A percentile compares a stretch with the other conserved stretches of the same genome.
Conservation (phyloP, 2,329 filamentous ascomycete species). For the Penicillium olsonii region DNA sequence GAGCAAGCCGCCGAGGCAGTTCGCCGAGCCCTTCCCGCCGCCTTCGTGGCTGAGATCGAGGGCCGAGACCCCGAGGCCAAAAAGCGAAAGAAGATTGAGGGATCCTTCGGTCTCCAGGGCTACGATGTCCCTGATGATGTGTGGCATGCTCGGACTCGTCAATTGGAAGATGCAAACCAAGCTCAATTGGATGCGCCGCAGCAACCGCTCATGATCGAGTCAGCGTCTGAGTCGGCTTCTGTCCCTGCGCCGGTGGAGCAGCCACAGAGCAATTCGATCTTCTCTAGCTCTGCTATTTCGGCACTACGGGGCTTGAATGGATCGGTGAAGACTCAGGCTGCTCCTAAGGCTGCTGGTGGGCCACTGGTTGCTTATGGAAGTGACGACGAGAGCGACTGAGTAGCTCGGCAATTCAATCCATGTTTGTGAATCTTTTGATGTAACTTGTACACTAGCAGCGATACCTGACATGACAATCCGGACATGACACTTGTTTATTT, state of each 20-base stretch:
- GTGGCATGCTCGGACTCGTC: slow-evolving; percentile 81
- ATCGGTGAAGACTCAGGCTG: slow-evolving; percentile 47
- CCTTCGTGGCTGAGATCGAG: slow-evolving; percentile 91
- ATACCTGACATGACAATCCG: slow-evolving; percentile 26
- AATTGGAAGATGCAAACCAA: slow-evolving; percentile 63
- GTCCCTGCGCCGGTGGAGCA: slow-evolving; percentile 31
- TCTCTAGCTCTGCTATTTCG: slow-evolving; percentile 79
- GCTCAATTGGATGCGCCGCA: slow-evolving; percentile 58
- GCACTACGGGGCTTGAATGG: slow-evolving; percentile 64
- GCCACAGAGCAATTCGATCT: slow-evolving; percentile 61
- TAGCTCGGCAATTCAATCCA: slow-evolving; percentile 4
- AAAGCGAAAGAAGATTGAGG: slow-evolving; percentile 87
- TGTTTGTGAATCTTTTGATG: slow-evolving; percentile 12
- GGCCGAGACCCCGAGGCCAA: slow-evolving; percentile 82
- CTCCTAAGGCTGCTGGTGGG: slow-evolving; percentile 52
- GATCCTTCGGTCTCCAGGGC: slow-evolving; percentile 81
- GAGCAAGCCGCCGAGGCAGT: slow-evolving; percentile 97
- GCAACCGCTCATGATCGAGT: slow-evolving; percentile 50
- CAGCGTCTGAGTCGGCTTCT: slow-evolving; percentile 32
- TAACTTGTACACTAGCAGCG: slow-evolving; percentile 37
- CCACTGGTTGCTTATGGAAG: slow-evolving; percentile 88
- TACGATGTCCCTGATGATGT: slow-evolving; percentile 94
- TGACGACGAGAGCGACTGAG: slow-evolving; percentile 73
- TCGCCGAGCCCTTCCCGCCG: slow-evolving; percentile 78
- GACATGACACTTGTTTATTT: slow-evolving; percentile 11